Conservation (phyloP, 2,329 filamentous ascomycete genomes). For the Emergomyces orientalis region DNA sequence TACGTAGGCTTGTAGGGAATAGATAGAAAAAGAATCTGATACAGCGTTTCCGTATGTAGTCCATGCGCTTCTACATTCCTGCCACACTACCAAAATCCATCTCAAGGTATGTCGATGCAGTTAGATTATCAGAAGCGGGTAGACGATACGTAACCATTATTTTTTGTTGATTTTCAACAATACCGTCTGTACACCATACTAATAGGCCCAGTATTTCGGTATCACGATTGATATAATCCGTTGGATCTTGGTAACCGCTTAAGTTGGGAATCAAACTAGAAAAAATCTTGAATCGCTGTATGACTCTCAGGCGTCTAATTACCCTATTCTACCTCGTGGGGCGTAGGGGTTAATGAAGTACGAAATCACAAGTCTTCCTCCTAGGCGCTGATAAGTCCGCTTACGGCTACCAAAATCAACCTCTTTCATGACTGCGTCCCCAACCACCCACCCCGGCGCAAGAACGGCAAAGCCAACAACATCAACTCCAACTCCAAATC, state of each 20-base stretch:
- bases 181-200: background rate
- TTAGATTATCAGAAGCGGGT: background rate
- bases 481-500: background rate
- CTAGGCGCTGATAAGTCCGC: too few relatives aligned
- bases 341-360: background rate
- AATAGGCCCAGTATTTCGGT: background rate
- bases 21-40: background rate
- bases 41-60: background rate
- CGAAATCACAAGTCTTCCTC: background rate
- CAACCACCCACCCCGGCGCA: background rate
- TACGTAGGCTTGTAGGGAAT: background rate
- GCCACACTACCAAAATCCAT: background rate
- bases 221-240: background rate
- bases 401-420: background rate
- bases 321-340: too few relatives aligned
- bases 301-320: background rate
- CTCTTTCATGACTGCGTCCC: background rate
- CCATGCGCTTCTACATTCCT: background rate
- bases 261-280: background rate
- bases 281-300: background rate
- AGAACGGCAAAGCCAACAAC: background rate
- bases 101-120: background rate
- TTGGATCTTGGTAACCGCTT: background rate
- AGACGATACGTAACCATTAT: background rate
- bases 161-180: background rate